Conservation (phyloP, 2,329 filamentous ascomycete genomes). For the Cladosporium colombiae region DNA sequence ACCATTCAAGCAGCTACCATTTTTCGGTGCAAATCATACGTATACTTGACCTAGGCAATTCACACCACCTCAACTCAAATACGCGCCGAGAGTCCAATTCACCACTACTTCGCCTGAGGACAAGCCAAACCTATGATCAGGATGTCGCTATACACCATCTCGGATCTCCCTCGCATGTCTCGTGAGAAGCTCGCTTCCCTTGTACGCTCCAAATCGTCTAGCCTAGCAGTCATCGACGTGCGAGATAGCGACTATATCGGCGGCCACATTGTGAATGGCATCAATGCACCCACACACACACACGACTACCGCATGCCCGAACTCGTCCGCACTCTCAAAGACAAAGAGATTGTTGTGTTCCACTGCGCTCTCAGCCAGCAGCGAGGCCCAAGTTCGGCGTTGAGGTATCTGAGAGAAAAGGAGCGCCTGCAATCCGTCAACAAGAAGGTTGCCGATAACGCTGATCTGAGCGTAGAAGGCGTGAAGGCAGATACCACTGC, state of each 20-base stretch:
- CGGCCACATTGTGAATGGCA: conserved; percentile 79
- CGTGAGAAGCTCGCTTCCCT: conserved; percentile 67
- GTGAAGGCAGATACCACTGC: conserved; percentile 30
- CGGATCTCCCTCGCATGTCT: conserved; percentile 66
- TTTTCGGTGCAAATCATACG: background rate
- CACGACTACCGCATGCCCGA: conserved; percentile 79
- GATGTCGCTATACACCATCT: conserved; percentile 53
- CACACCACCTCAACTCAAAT: background rate
- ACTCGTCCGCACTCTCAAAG: conserved; percentile 73
- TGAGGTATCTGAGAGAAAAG: conserved; percentile 74
- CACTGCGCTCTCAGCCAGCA: conserved; percentile 93
- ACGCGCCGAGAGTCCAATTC: background rate
- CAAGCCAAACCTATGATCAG: conserved; percentile 28
- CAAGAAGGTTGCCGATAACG: conserved; percentile 27
- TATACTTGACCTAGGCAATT: too few relatives aligned
- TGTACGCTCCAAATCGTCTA: conserved; percentile 44
- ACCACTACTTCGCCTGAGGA: background rate
- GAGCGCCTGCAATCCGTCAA: conserved; percentile 51
- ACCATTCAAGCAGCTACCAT: background rate
- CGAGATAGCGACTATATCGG: conserved; percentile 88
- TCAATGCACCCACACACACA: conserved; percentile 71
- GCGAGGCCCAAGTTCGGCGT: conserved; percentile 79
- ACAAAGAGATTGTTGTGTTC: conserved; percentile 84
- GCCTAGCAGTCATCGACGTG: conserved; percentile 80
- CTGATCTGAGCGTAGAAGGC: conserved; percentile 30